These are phyloP conservation scores for Brassica nigra DNA, from an alignment of 345 rosid genomes.

Conservation along the genomic window DNA sequence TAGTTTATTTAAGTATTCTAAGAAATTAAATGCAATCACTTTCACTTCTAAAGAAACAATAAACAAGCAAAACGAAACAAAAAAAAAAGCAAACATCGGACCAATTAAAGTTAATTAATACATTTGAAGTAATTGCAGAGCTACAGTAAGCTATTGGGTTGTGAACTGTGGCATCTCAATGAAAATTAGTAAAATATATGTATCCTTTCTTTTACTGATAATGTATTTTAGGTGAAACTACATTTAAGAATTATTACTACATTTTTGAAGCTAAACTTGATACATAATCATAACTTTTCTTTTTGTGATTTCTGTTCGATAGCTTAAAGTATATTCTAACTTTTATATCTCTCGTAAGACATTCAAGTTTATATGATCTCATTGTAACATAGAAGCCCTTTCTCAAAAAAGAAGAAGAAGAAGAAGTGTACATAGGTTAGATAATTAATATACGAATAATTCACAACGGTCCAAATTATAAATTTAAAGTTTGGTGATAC, in stretches of 20 bases:
- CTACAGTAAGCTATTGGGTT: neutral
- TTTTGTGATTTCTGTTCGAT: neutral
- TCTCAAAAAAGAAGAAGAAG: no score
- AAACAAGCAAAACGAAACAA: neutral
- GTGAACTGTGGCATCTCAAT: neutral
- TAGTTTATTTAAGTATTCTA: neutral
- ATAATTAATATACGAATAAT: neutral
- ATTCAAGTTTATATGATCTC: no score
- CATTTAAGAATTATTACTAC: neutral
- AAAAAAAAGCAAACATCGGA: constrained; percentile 18
- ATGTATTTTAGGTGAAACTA: neutral
- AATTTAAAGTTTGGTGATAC: constrained; percentile 13
- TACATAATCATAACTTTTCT: neutral
- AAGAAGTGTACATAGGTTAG: no score
- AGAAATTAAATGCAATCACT: constrained; percentile 17
- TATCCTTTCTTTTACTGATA: neutral
- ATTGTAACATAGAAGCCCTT: no score
- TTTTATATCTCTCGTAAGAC: neutral
- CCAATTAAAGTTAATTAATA: constrained; percentile 9
- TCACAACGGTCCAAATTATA: constrained; percentile 17
- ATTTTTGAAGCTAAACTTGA: neutral
- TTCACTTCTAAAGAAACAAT: constrained; percentile 21
- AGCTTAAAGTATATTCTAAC: neutral
- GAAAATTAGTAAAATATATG: neutral
- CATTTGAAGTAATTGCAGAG: constrained; percentile 4